phyloP scores from a whole-genome alignment of 2,329 filamentous ascomycete species.

The Aspergillus vadensis region DNA sequence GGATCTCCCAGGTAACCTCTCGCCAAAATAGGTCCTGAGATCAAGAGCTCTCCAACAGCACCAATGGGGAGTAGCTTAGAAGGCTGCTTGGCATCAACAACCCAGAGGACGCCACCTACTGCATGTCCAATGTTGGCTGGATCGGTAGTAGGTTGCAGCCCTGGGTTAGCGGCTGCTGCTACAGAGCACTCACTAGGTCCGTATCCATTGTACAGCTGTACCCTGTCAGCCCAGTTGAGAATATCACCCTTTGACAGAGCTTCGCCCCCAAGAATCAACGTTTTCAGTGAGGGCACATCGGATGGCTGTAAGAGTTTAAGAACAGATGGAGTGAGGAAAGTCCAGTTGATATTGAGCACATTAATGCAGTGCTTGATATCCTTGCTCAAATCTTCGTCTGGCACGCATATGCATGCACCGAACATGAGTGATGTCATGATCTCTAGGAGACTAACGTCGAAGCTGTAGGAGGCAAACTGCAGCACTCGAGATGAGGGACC shows the following conservation, averaged over 20 bases:
- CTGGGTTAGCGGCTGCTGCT: conserved; percentile 12
- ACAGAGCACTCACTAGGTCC: conserved; percentile 31
- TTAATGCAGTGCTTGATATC: conserved; percentile 36
- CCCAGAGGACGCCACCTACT: conserved; percentile 16
- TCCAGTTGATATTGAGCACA: conserved; percentile 47
- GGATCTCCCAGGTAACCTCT: conserved; percentile 17
- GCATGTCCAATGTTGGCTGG: conserved; percentile 18
- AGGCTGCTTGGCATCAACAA: conserved; percentile 16
- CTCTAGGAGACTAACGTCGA: conserved; percentile 53
- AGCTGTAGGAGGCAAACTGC: conserved; percentile 50
- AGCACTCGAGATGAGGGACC: conserved; percentile 30
- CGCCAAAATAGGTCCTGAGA: conserved; percentile 14
- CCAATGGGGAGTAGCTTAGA: conserved; percentile 18
- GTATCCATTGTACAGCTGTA: conserved; percentile 36
- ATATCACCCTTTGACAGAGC: conserved; percentile 14
- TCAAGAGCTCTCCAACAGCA: conserved; percentile 18
- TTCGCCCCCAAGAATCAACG: conserved; percentile 14
- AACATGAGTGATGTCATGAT: conserved; percentile 53
- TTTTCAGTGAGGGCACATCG: conserved; percentile 17
- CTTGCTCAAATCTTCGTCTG: conserved; percentile 50
- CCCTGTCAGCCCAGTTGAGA: conserved; percentile 10
- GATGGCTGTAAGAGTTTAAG: conserved; percentile 12
- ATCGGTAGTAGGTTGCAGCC: conserved; percentile 9
- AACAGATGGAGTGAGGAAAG: conserved; percentile 19
- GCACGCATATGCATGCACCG: conserved; percentile 59